Percentiles rank a stretch among this genome's conserved stretches.
phyloP scores from a whole-genome alignment of 1,139 yeast species.

The Hyphopichia khmerensis region DNA sequence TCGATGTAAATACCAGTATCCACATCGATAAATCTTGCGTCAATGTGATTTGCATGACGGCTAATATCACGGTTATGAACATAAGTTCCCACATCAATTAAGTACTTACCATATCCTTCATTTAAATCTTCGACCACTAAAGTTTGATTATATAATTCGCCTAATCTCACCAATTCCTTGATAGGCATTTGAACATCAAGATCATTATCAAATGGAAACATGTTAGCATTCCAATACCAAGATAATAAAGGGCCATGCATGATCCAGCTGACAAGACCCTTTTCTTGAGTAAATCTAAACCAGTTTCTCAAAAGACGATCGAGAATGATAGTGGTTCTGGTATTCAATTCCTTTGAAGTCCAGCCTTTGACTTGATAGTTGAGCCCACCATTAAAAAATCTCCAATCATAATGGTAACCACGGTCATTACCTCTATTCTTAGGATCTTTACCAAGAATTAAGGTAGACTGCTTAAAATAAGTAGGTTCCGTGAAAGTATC shows the following conservation, averaged over 20 bases:
- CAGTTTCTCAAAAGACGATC: constrained; percentile 27
- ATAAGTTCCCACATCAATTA: constrained; percentile 27
- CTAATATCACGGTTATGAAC: constrained; percentile 19
- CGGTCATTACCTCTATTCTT: constrained; percentile 15
- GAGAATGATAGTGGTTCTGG: constrained; percentile 23
- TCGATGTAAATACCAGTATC: constrained; percentile 34
- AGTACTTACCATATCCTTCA: constrained; percentile 28
- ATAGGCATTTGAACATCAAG: constrained; percentile 31
- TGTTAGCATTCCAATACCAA: constrained; percentile 26
- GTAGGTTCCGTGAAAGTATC: constrained; percentile 18
- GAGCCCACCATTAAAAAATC: constrained; percentile 58
- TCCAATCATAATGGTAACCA: constrained; percentile 68
- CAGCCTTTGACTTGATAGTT: constrained; percentile 15
- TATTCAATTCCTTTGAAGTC: constrained; percentile 16
- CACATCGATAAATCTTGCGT: constrained; percentile 34
- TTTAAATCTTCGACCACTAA: constrained; percentile 27
- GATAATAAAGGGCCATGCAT: constrained; percentile 23
- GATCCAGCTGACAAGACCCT: constrained; percentile 23
- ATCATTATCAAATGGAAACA: constrained; percentile 27
- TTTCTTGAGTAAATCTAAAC: constrained; percentile 23
- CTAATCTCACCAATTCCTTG: constrained; percentile 23
- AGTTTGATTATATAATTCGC: constrained; percentile 32
- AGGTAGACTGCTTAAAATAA: constrained; percentile 21
- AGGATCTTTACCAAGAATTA: constrained; percentile 11
- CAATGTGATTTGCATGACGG: constrained; percentile 26